Percentiles rank a stretch among this genome's conserved stretches.
Conservation (phyloP, 2,329 filamentous ascomycete genomes). For the Atkinsonella hypoxylon region DNA sequence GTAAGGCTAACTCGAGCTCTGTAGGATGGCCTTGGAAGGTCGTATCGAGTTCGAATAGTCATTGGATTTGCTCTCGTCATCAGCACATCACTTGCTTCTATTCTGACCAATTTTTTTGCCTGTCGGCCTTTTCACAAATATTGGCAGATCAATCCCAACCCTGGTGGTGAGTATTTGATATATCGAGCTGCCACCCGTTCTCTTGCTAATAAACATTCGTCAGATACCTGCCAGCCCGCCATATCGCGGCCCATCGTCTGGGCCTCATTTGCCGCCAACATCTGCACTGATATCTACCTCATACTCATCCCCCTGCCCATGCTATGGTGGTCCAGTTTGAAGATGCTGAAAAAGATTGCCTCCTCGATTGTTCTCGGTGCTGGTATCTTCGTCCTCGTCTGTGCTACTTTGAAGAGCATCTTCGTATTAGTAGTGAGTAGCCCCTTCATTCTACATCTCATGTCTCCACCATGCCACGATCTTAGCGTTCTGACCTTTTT, state of each 20-base stretch:
- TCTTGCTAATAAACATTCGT: conserved; percentile 8
- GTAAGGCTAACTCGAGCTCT: background rate
- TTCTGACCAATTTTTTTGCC: conserved; percentile 36
- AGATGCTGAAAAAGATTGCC: conserved; percentile 23
- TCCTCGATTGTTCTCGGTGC: conserved; percentile 25
- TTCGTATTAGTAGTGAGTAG: conserved; percentile 19
- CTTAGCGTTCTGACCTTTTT: background rate
- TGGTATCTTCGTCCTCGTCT: conserved; percentile 27
- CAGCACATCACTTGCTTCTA: conserved; percentile 33
- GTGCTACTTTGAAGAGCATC: conserved; percentile 24
- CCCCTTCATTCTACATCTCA: too few relatives aligned
- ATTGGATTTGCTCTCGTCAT: conserved; percentile 36
- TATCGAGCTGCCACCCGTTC: background rate
- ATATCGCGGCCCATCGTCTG: conserved; percentile 38
- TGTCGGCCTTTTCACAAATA: conserved; percentile 40
- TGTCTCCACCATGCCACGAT: too few relatives aligned
- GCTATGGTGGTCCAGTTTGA: conserved; percentile 23
- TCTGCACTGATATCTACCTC: conserved; percentile 44
- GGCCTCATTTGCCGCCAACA: conserved; percentile 36
- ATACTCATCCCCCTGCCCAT: conserved; percentile 44
- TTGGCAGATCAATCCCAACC: conserved; percentile 48
- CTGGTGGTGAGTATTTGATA: conserved; percentile 31
- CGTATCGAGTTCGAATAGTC: conserved; percentile 20
- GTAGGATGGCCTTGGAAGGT: background rate
- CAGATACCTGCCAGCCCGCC: conserved; percentile 33